These are phyloP conservation scores for Senecio squalidus DNA, from an alignment of 140 eudicot genomes.

Conservation along the genomic window DNA sequence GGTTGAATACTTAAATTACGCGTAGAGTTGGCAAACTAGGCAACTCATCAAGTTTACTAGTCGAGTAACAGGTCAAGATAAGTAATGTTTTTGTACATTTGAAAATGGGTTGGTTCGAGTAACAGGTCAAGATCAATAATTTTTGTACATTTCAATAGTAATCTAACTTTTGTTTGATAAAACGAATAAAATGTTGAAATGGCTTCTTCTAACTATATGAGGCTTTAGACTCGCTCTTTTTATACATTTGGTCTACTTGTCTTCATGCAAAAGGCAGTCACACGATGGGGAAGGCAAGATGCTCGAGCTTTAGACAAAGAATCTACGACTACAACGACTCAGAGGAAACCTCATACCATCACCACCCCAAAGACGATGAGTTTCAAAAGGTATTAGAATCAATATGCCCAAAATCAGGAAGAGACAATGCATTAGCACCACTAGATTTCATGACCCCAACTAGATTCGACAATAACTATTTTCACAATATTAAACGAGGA, in stretches of 20 bases:
- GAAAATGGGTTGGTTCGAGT: too few species aligned
- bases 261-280: slow-evolving; percentile 40
- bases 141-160: too few species aligned
- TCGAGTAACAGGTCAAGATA: too few species aligned
- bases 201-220: background rate
- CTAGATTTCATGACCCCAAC: slow-evolving; percentile 45
- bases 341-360: slow-evolving; percentile 4
- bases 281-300: slow-evolving; percentile 57
- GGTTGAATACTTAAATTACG: too few species aligned
- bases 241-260: background rate
- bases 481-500: slow-evolving; percentile 38
- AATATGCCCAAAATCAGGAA: slow-evolving; percentile 48
- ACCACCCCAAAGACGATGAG: slow-evolving; percentile 11
- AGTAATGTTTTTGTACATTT: too few species aligned
- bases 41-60: too few species aligned
- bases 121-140: too few species aligned
- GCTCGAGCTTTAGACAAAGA: slow-evolving; percentile 46
- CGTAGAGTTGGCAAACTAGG: too few species aligned
- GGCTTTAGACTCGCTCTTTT: background rate
- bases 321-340: slow-evolving; percentile 38
- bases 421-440: slow-evolving; percentile 39
- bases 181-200: too few species aligned
- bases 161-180: too few species aligned
- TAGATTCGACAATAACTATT: slow-evolving; percentile 48
- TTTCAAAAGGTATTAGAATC: slow-evolving; percentile 26